Evolutionary conservation across 305 asterid species (phyloP), one percentile per base, ranked within the genome.

Genomic region (Fraxinus ornus): DNA sequence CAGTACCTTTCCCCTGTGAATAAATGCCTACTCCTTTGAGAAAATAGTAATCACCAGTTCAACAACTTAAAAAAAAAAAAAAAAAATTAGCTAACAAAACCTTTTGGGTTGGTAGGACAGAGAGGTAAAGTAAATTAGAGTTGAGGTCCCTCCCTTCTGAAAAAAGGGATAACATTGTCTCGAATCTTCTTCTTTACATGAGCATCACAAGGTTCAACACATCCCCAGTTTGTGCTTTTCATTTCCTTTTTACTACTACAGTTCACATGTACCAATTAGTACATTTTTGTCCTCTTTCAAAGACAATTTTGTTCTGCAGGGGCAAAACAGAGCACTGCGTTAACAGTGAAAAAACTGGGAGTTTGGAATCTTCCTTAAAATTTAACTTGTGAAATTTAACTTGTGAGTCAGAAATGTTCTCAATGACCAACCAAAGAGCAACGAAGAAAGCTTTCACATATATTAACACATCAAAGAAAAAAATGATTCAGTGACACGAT

Each of bases 401-500:
- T 78, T 47, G 81, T 30, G 77, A 75, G 57, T 22, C 75, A 84
- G 74, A 75, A 79, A n/a, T 78, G 80, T 78, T 21, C 44, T 71
- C 68, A 79, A 68, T 17, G 76, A 73, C 64, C n/a, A 70, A 70
- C 32, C n/a, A 60, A 70, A 80, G 71, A 60, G 82, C 35, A 72
- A 76, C 7, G 57, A 28, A 7, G 78, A 78, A n/a, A 72, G 22
- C 52, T 73, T 80, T 60, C 36, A 78, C 32, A 77, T 7, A 71
- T 80, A 66, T 68, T 49, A 7, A 82, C 78, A 84, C 77, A 84
- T 72, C 76, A 80, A 57, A 80, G 35, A 75, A 41, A 71, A 52
- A 62, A 82, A 36, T 33, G 37, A 44, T 71, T 78, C 73, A 15
- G 35, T 57, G 33, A 28, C 26, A 73, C 60, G 81, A 49, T 47